Base-by-base conservation (phyloP, 1,284 basidiomycete genomes). In the Farysia itapuensis region DNA sequence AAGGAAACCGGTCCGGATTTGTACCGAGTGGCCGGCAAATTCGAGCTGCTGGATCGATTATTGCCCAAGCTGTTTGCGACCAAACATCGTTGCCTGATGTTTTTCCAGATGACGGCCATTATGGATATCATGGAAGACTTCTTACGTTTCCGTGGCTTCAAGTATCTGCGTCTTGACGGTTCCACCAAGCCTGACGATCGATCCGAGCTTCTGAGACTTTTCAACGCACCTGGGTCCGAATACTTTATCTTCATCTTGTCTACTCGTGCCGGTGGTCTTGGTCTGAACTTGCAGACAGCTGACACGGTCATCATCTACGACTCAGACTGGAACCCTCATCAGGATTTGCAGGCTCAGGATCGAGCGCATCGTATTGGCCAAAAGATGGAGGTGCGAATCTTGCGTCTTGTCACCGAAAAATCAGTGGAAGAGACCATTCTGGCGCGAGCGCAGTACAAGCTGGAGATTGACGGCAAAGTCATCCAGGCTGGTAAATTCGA, bases 61-160 rank as follows among this genome's bases (percentile, higher is more conserved):
- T 82, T 99, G 26, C 94, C 94, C 42, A 98, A 97, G 79, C 87
- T 98, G 69, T 96, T 96, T 72, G 80, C 83, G 4, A 91, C 89
- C 5, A 89, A 87, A 20, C 94, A 98, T 81, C 86, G 93, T 75
- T 91, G 93, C 4, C 85, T 98, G 54, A 96, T 98, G 76, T 97
- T 97, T 85, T 97, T 97, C 86, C 94, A 98, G 79, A 97, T 97
- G 94, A 97, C 94, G 85, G 76, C 92, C 71, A 92, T 97, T 76
- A 97, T 98, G 94, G 92, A 96, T 67, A 96, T 98, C 77, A 94
- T 98, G 84, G 92, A 95, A 75, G 95, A 98, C 77, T 99, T 96
- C 77, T 81, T 97, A 76, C 89, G 89, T 74, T 88, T 87, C 82
- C 86, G 88, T 80, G 84, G 84, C 15, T 92, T 86, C 83, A 88